Conservation (phyloP, 2,329 filamentous ascomycete species). For the Apiospora koreana region DNA sequence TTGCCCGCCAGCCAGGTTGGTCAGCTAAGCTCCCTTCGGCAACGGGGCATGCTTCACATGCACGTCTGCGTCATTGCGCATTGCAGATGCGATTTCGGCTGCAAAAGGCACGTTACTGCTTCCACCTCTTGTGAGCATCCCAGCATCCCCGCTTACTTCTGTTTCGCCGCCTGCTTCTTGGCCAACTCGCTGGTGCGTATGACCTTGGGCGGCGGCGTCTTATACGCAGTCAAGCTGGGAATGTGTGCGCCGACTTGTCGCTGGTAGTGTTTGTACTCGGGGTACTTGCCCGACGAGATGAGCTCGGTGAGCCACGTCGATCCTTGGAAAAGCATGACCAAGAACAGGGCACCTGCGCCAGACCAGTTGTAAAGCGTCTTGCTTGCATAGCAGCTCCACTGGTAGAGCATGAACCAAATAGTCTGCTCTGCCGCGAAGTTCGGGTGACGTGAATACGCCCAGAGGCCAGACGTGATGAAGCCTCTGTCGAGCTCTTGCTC, state of each 20-base stretch:
- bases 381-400: conserved; percentile 80
- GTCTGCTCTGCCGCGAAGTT: conserved; percentile 93
- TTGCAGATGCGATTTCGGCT: neutral
- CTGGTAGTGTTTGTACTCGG: conserved; percentile 86
- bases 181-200: conserved; percentile 53
- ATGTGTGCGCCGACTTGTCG: conserved; percentile 80
- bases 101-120: neutral
- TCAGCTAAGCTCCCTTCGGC: neutral
- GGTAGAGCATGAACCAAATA: conserved; percentile 85
- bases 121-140: neutral
- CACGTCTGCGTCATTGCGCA: neutral
- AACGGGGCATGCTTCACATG: neutral
- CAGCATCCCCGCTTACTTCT: conserved; percentile 32
- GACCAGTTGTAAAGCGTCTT: conserved; percentile 78
- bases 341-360: conserved; percentile 65
- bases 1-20: neutral
- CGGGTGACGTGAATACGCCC: conserved; percentile 86
- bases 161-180: conserved; percentile 45
- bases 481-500: conserved; percentile 84
- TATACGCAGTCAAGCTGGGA: conserved; percentile 57
- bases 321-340: conserved; percentile 82
- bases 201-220: conserved; percentile 37
- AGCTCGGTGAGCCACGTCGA: conserved; percentile 87
- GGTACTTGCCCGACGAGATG: conserved; percentile 80
- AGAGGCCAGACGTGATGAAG: conserved; percentile 82